Conservation (phyloP, 164 flowering plant species). For the Umbilicus rupestris region DNA sequence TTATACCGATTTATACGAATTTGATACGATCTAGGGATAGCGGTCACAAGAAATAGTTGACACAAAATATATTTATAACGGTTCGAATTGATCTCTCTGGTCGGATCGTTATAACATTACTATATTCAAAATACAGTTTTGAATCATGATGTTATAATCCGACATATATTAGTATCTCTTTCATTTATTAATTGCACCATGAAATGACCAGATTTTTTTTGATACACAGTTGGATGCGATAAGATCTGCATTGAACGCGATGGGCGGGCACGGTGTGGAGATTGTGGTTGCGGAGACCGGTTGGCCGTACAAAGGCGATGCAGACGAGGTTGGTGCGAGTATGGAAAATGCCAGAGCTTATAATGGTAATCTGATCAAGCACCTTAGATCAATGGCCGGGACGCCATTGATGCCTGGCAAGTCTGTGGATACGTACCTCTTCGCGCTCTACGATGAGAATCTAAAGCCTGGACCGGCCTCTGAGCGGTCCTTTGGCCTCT, state of each 20-base stretch:
- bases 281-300: constrained; percentile 56
- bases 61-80: too few species aligned
- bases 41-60: too few species aligned
- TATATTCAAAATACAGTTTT: too few species aligned
- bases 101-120: too few species aligned
- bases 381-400: constrained; percentile 39
- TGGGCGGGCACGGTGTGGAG: constrained; percentile 35
- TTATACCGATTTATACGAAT: too few species aligned
- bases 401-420: constrained; percentile 53
- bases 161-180: too few species aligned
- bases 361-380: constrained; percentile 35
- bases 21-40: too few species aligned
- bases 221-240: constrained; percentile 34
- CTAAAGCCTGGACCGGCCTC: constrained; percentile 44
- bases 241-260: constrained; percentile 27
- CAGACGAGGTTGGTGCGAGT: constrained; percentile 32
- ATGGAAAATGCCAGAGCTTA: constrained; percentile 42
- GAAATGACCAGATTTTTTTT: too few species aligned
- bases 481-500: constrained; percentile 41
- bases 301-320: constrained; percentile 44
- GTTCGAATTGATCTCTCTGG: background rate
- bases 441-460: constrained; percentile 45
- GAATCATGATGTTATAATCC: too few species aligned
- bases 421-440: constrained; percentile 38
- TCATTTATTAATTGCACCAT: too few species aligned